Evolutionary conservation across 495 filamentous ascomycete genomes (phyloP).

Genomic region (Patellaria atrata): DNA sequence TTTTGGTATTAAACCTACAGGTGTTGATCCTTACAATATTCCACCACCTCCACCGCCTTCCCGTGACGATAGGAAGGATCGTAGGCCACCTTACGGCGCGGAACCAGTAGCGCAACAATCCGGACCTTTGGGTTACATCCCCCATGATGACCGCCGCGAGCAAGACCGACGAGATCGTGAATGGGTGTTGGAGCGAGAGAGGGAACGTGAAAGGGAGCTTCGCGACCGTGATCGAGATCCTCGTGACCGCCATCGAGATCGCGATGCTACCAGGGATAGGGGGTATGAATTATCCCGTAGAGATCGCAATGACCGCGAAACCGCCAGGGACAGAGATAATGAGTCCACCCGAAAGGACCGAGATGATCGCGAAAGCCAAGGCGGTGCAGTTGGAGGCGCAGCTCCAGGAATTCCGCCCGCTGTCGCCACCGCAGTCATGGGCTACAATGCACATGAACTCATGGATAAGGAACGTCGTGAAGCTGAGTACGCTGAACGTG

Average conservation of each 20-base stretch:
- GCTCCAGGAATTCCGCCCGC: too few species aligned
- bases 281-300: too few species aligned
- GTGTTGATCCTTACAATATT: constrained; percentile 13
- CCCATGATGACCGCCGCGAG: constrained; percentile 16
- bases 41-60: constrained; percentile 13
- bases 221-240: constrained; percentile 17
- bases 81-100: constrained; percentile 8
- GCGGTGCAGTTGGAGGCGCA: too few species aligned
- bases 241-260: constrained; percentile 13
- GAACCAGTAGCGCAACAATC: constrained; percentile 8
- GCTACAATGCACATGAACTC: too few species aligned
- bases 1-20: constrained; percentile 25
- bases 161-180: constrained; percentile 12
- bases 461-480: too few species aligned
- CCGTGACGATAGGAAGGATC: constrained; percentile 12
- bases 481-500: too few species aligned
- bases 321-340: too few species aligned
- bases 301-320: constrained; percentile 6
- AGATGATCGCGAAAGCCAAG: too few species aligned
- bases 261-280: too few species aligned
- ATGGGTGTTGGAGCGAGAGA: constrained; percentile 12
- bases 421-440: too few species aligned
- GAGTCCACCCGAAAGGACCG: too few species aligned
- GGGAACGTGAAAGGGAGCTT: constrained; percentile 17
- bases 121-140: constrained; percentile 20